Conservation (phyloP, 1,139 yeast species). For the Candida neerlandica region DNA sequence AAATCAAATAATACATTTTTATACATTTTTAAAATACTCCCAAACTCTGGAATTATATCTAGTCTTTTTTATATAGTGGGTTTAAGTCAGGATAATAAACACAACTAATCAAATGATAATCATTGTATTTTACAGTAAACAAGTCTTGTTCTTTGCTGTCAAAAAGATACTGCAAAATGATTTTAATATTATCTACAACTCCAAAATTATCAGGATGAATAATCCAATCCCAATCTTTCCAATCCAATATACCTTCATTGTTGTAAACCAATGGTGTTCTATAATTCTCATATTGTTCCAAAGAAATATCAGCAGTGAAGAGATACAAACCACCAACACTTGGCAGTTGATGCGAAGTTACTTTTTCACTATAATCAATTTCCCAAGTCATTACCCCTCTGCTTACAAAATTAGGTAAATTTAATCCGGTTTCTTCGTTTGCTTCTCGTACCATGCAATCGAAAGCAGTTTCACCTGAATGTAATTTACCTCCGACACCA, state of each 20-base stretch:
- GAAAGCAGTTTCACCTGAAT: constrained; percentile 35
- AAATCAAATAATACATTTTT: background rate
- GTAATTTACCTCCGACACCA: constrained; percentile 55
- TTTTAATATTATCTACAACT: constrained; percentile 42
- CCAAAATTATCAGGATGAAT: constrained; percentile 42
- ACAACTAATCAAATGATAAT: constrained; percentile 20
- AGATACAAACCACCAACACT: constrained; percentile 45
- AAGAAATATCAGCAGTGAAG: constrained; percentile 40
- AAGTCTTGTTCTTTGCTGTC: constrained; percentile 23
- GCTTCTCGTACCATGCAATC: constrained; percentile 49
- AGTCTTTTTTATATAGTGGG: constrained; percentile 3
- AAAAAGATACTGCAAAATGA: constrained; percentile 31
- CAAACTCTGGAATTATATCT: too few species aligned
- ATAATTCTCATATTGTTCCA: constrained; percentile 28
- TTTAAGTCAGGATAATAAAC: constrained; percentile 18
- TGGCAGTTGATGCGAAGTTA: background rate
- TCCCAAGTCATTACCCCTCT: constrained; percentile 47
- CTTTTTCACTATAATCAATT: constrained; percentile 17
- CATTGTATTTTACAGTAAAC: constrained; percentile 24
- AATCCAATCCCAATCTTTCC: constrained; percentile 46
- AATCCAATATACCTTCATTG: constrained; percentile 50
- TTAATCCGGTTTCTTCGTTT: constrained; percentile 46
- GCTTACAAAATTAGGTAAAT: constrained; percentile 26
- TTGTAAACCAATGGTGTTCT: constrained; percentile 26
- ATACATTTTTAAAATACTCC: background rate